phyloP scores from a whole-genome alignment of 352 stramenopile genomes.

The Thalassiosira livingstoniorum region DNA sequence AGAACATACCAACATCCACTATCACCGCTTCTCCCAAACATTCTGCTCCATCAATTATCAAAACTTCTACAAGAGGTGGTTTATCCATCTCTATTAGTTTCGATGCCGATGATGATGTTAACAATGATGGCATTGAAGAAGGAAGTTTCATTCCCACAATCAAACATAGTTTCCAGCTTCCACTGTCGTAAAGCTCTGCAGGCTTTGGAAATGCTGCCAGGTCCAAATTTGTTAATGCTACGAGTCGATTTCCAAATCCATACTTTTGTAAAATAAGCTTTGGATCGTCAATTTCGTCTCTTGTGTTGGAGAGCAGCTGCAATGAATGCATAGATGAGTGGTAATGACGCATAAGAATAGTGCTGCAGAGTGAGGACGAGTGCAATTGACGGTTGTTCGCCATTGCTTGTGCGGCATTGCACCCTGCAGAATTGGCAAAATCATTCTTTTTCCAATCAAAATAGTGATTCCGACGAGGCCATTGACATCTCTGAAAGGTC shows the following conservation, averaged over 20 bases:
- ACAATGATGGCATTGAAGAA: constrained; percentile 12
- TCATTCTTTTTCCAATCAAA: too few relatives aligned
- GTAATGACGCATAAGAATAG: too few relatives aligned
- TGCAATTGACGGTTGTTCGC: too few relatives aligned
- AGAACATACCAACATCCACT: constrained; percentile 42
- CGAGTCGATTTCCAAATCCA: constrained; percentile 49
- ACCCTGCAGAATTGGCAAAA: too few relatives aligned
- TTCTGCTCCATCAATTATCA: constrained; percentile 33
- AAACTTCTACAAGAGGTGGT: constrained; percentile 51
- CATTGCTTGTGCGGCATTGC: too few relatives aligned
- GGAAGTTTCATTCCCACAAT: constrained; percentile 34
- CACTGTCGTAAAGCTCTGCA: constrained; percentile 66
- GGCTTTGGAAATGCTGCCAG: constrained; percentile 40
- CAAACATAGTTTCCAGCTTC: constrained; percentile 53
- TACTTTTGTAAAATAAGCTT: constrained; percentile 38
- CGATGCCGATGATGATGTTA: too few relatives aligned
- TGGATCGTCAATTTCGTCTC: constrained; percentile 13
- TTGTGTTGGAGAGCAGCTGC: background rate
- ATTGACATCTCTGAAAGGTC: too few relatives aligned
- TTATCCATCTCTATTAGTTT: constrained; percentile 25
- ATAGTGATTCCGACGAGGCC: too few relatives aligned
- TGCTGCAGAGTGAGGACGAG: too few relatives aligned
- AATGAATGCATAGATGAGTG: too few relatives aligned
- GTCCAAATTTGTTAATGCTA: constrained; percentile 24
- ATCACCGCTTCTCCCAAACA: constrained; percentile 39